A percentile compares a stretch with the other conserved stretches of the same genome.
These are phyloP conservation scores for Arabidopsis thaliana DNA, from an alignment of 345 rosid genomes.

Conservation along the genomic window DNA sequence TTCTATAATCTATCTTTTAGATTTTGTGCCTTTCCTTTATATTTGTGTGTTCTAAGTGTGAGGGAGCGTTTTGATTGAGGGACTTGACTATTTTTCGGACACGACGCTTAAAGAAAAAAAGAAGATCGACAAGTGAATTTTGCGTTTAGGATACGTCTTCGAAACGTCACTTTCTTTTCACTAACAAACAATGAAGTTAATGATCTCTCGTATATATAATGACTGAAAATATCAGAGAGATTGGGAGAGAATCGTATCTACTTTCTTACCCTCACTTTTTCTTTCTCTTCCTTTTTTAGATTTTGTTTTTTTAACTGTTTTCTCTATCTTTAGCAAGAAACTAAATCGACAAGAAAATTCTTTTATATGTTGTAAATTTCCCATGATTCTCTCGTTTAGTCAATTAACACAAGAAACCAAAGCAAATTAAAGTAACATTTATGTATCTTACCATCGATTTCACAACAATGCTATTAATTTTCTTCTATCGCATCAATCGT, in stretches of 20 bases:
- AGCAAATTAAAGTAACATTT: no score
- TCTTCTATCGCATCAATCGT: no score
- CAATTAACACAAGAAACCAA: background rate
- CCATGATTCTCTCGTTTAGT: background rate
- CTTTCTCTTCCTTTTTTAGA: conserved; percentile 28
- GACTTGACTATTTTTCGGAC: conserved; percentile 38
- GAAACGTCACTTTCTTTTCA: conserved; percentile 46
- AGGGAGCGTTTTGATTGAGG: conserved; percentile 48
- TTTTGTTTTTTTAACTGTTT: conserved; percentile 4
- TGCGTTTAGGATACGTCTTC: conserved; percentile 45
- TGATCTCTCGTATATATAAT: conserved; percentile 35
- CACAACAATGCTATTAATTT: no score
- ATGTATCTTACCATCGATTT: no score
- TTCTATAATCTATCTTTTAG: conserved; percentile 42
- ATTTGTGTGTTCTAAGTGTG: conserved; percentile 38
- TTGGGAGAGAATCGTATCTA: conserved; percentile 43
- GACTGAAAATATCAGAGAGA: conserved; percentile 40
- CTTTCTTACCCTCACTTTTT: conserved; percentile 35
- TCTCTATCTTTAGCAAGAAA: background rate
- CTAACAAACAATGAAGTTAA: conserved; percentile 40
- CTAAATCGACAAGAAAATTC: background rate
- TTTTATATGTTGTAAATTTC: background rate
- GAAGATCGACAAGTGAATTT: conserved; percentile 43
- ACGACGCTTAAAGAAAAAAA: conserved; percentile 16
- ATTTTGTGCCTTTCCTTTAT: conserved; percentile 29